Evolutionary conservation across 169 alveolate species (phyloP), one percentile per base, ranked within the genome.

Genomic region (Neospora caninum): DNA sequence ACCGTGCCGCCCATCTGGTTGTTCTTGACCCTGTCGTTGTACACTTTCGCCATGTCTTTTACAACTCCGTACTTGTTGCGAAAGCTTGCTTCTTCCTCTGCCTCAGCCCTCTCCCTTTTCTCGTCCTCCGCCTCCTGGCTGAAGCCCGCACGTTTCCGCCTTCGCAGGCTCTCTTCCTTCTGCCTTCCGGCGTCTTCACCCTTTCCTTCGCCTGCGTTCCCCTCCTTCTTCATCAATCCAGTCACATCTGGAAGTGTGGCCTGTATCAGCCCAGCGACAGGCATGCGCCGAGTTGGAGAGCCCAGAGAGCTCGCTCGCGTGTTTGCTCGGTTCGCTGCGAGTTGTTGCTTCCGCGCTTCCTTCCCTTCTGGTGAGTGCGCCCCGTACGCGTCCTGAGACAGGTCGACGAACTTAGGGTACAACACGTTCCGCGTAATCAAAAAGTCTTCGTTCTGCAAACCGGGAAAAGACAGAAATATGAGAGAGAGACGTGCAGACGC

Each of bases 401-500:
- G 43, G 42, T 73, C 84, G 18, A 73, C 84, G n/a, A 73, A 73
- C 43, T 73, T 73, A 6, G 84, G 84, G 42, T 73, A 73, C 84
- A 73, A 20, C 39, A 73, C 42, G 43, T 73, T 73, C 42, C 84
- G 38, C 45, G 84, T 73, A 0, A 73, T 31, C 39, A 73, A n/a
- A 36, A 34, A 73, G 42, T 73, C 84, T 27, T 73, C 84, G 49
- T 31, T 73, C 84, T 73, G 84, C 84, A 73, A 13, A n/a, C 39
- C 10, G 25, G 25, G 25, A 41, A 73, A 13, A 31, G 31, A 36
- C 84, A 22, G 43, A 73, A 9, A n/a, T 6, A 41, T 20, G 84
- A 18, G 49, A 10, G 84, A 7, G 29, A 9, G 41, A 4, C 9
- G 58, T 7, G 58, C 27, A 36, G 13, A 22, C 22, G 49, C 42